Percentiles rank a stretch among this genome's conserved stretches.
These are phyloP conservation scores for Sechiopsis laciniata DNA, from an alignment of 306 rosid species.

Conservation along the genomic window DNA sequence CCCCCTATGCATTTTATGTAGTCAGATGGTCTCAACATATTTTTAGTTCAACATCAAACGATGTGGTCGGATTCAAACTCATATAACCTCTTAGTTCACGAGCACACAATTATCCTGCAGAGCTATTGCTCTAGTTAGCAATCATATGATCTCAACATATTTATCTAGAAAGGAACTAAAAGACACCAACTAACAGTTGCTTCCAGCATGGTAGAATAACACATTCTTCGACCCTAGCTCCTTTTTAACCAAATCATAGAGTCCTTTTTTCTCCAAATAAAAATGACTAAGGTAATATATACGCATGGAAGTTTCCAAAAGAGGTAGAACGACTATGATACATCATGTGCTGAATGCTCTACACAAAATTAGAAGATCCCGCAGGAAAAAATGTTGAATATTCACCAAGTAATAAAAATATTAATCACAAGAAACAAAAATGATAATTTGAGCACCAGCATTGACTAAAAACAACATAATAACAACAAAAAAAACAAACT, in stretches of 20 bases:
- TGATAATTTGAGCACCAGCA: background rate
- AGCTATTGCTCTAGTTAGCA: no score
- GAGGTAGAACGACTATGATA: background rate
- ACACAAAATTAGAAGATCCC: background rate
- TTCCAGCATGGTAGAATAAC: background rate
- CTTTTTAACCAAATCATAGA: background rate
- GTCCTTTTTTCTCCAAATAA: background rate
- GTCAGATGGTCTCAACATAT: background rate
- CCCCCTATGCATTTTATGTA: background rate
- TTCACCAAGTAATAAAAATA: background rate
- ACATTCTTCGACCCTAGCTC: background rate
- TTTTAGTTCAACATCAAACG: no score
- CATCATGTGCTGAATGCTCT: background rate
- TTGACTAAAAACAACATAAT: background rate
- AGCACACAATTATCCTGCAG: no score
- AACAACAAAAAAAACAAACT: background rate
- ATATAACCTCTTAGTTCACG: no score
- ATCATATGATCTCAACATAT: background rate
- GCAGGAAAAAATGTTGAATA: background rate
- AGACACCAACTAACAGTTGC: background rate
- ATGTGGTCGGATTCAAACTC: no score
- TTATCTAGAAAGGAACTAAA: background rate
- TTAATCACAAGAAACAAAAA: background rate
- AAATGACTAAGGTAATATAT: background rate
- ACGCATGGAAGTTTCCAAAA: background rate